Evolutionary conservation across 495 filamentous ascomycete species (phyloP), one percentile per base, ranked within the genome.

Genomic region (Podospora pseudocomata): DNA sequence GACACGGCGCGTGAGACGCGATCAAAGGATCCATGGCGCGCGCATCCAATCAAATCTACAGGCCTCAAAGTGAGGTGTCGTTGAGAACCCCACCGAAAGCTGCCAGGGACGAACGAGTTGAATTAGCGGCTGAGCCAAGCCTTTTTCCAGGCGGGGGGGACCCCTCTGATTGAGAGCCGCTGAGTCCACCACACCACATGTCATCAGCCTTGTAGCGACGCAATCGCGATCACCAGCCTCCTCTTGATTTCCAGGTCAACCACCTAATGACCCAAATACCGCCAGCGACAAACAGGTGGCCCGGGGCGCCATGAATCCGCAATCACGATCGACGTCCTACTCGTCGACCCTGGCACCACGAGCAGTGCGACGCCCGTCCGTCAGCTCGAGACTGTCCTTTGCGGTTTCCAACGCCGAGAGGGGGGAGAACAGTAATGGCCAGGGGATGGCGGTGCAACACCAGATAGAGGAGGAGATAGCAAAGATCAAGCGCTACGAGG

Each of bases 401-500:
- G 88, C 88, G 53, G 84, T 91, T 66, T 91, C 90, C 71, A 86
- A 73, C 65, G 85, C 81, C 74, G 90, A 87, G 73, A 84, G 82
- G 61, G 86, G 86, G 65, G 84, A 89, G 81, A 82, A 65, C 19
- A 72, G 77, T 18, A 67, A 72, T 71, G 78, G 82, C 67, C 77
- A 77, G 60, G 72, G 75, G 67, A 72, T 77, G 64, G 76, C 70
- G 19, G 79, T 82, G 72, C 75, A 87, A 66, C 82, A 88, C 66
- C 87, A 90, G 64, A 91, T 97, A 72, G 88, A 91, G 59, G 94
- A 99, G 76, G 95, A 99, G 81, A 97, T 99, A 73, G 94, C 90
- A 58, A 91, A 97, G 82, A 97, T 99, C 76, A 97, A 97, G 79
- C 87, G 96, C 80, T 99, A 99, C 81, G 95, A 98, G 81, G 89